These are phyloP conservation scores for Neoboletus subvelutipes DNA, from an alignment of 768 basidiomycete genomes.

Conservation along the genomic window DNA sequence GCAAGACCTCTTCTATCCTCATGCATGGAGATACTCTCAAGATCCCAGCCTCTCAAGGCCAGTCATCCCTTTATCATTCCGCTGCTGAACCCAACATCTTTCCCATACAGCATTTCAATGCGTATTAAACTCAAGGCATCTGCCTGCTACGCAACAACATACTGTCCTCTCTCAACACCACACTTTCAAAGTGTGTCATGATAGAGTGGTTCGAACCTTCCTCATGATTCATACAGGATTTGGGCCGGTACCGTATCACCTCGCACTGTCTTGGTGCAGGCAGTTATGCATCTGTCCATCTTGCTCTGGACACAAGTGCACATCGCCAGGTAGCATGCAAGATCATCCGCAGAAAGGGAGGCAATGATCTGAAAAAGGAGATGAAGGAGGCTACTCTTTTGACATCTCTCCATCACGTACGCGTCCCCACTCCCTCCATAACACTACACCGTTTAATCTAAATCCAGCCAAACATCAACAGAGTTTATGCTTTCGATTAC, in stretches of 20 bases:
- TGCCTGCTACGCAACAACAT: slow-evolving; percentile 53
- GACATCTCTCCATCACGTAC: slow-evolving; percentile 67
- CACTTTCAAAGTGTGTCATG: slow-evolving; percentile 48
- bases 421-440: slow-evolving; percentile 16
- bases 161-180: slow-evolving; percentile 57
- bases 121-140: slow-evolving; percentile 52
- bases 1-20: slow-evolving; percentile 65
- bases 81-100: neutral
- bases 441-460: neutral
- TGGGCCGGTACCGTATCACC: slow-evolving; percentile 72
- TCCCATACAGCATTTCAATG: slow-evolving; percentile 60
- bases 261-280: slow-evolving; percentile 79
- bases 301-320: slow-evolving; percentile 63
- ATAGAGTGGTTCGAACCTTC: neutral
- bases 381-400: slow-evolving; percentile 81
- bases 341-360: slow-evolving; percentile 65
- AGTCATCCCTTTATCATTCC: neutral
- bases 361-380: slow-evolving; percentile 42
- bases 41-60: slow-evolving; percentile 67
- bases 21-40: slow-evolving; percentile 74
- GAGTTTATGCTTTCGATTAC: slow-evolving; percentile 68
- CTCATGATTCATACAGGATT: slow-evolving; percentile 38
- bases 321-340: slow-evolving; percentile 83
- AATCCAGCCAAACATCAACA: slow-evolving; percentile 76
- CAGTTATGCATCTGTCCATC: slow-evolving; percentile 79